Evolutionary conservation across 1,284 basidiomycete genomes (phyloP), one percentile per base, ranked within the genome.

Genomic region (Tranzscheliella williamsii): DNA sequence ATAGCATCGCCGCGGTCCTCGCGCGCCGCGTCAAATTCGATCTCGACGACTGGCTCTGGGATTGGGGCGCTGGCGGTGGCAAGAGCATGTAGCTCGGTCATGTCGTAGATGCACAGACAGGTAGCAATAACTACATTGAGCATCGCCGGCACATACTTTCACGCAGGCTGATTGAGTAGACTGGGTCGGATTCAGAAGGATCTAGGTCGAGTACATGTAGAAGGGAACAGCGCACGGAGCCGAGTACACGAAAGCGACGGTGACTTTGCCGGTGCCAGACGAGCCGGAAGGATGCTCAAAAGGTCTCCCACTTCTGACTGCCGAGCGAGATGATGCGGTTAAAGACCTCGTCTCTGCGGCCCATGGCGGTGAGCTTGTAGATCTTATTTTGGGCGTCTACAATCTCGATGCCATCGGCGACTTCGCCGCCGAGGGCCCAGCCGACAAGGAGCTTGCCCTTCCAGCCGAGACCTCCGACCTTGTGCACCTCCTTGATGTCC

Each of bases 401-500:
- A 7, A 72, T 58, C 35, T 72, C 67, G 12, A 72, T 42, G 0
- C 67, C 69, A 42, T 72, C 69, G 3, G 69, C 63, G 2, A 72
- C 56, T 21, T 65, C 63, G 20, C 52, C 40, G 5, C 65, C 63
- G 37, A 72, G 29, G 1, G 69, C 69, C 69, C 70, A 73, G 5
- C 65, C 63, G 2, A 65, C 67, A 5, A 76, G 47, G 16, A 78
- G 48, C 46, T 77, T 78, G 5, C 62, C 66, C 62, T 78, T 78
- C 68, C 70, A 78, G 5, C 76, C 76, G 18, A 78, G 42, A 2
- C 76, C 76, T 13, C 76, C 76, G 5, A 76, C 45, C 49, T 78
- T 78, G 50, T 60, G 56, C 6, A 77, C 44, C 38, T 70, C 70
- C 21, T 47, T 48, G 31, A 78, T 76, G 21, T 78, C 75, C n/a